phyloP scores from a whole-genome alignment of 176 grass and related monocot species.

The Poa pratensis region DNA sequence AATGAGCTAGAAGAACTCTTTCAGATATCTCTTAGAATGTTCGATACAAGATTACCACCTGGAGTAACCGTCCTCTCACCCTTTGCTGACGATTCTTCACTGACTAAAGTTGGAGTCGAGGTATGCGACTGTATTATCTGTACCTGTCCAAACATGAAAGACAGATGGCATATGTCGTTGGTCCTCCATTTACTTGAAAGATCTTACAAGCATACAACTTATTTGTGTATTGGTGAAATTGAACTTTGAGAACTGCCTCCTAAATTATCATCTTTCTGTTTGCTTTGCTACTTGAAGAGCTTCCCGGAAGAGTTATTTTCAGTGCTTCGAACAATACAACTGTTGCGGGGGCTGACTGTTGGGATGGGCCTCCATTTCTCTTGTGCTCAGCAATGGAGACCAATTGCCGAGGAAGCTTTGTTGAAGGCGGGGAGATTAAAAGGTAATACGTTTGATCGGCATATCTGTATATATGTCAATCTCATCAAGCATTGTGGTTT shows the following conservation, averaged over 20 bases:
- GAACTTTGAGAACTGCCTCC: constrained; percentile 17
- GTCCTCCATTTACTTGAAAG: constrained; percentile 35
- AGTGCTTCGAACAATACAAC: constrained; percentile 85
- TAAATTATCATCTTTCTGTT: not conserved
- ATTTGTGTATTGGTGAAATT: not conserved
- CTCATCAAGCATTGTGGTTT: not conserved
- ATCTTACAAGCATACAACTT: not conserved
- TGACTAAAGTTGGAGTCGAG: constrained; percentile 79
- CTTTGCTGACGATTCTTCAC: constrained; percentile 81
- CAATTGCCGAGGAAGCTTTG: constrained; percentile 86
- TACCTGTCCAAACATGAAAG: constrained; percentile 14
- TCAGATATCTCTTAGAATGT: constrained; percentile 75
- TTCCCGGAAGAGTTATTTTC: constrained; percentile 93
- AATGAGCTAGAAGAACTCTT: constrained; percentile 74
- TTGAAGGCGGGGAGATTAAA: constrained; percentile 69
- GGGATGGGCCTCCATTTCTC: constrained; percentile 87
- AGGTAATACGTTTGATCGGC: constrained; percentile 46
- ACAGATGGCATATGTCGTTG: not conserved
- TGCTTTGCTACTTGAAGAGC: constrained; percentile 53
- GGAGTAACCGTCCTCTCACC: constrained; percentile 80
- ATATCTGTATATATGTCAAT: not conserved
- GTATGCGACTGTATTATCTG: constrained; percentile 36
- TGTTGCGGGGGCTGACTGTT: constrained; percentile 84
- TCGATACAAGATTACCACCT: constrained; percentile 96
- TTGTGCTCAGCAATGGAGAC: constrained; percentile 84